Evolutionary conservation across 305 asterid genomes (phyloP).

Genomic region (Fraxinus velutina): DNA sequence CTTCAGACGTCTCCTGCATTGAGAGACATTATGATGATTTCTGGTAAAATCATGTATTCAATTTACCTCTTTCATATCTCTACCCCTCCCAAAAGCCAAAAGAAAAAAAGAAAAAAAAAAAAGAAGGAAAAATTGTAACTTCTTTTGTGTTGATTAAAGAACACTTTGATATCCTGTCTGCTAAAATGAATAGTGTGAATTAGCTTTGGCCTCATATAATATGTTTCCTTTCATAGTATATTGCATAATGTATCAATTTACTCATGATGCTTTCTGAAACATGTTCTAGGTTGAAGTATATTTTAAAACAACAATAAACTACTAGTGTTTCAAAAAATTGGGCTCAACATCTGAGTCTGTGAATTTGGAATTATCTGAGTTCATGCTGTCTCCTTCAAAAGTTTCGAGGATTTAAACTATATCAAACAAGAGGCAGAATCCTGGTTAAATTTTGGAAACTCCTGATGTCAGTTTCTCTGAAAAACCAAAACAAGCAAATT

Average conservation of each 20-base stretch:
- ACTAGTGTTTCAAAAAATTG: neutral
- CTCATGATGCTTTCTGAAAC: neutral
- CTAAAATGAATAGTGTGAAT: slow-evolving; percentile 5
- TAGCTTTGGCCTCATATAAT: neutral
- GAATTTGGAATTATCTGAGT: slow-evolving; percentile 2
- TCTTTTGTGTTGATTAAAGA: neutral
- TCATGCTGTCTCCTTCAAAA: slow-evolving; percentile 7
- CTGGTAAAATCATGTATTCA: slow-evolving; percentile 50
- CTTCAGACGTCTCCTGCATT: slow-evolving; percentile 92
- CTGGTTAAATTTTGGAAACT: slow-evolving; percentile 16
- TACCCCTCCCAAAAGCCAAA: neutral
- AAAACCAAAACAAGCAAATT: neutral
- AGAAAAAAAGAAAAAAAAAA: neutral
- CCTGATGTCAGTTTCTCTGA: neutral
- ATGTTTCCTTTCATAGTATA: neutral
- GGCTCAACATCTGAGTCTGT: neutral
- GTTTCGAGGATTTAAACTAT: neutral
- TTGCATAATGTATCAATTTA: neutral
- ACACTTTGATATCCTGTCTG: neutral
- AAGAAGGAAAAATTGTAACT: neutral
- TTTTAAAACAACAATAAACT: neutral
- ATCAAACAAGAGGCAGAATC: neutral
- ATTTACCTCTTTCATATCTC: neutral
- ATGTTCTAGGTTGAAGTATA: neutral
- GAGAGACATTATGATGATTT: slow-evolving; percentile 88